These are phyloP conservation scores for Amesomyces nigricolor DNA, from an alignment of 2,329 filamentous ascomycete species.

Conservation along the genomic window DNA sequence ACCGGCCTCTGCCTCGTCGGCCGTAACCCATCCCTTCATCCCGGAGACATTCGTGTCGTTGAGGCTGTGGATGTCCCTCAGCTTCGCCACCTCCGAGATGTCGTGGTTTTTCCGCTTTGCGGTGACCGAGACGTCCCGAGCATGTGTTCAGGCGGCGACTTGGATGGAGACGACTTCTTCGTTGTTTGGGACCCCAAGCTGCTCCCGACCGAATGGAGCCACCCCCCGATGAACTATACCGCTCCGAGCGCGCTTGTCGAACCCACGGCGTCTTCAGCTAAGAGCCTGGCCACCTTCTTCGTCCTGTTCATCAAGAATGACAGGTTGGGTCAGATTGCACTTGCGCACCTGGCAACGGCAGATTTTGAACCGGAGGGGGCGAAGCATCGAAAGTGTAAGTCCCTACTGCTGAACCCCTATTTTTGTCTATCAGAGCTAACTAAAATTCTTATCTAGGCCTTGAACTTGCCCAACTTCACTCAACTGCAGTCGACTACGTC, in stretches of 20 bases:
- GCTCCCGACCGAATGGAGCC: slow-evolving; percentile 60
- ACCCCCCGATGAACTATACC: slow-evolving; percentile 71
- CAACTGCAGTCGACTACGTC: slow-evolving; percentile 86
- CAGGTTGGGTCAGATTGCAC: slow-evolving; percentile 70
- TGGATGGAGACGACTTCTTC: slow-evolving; percentile 94
- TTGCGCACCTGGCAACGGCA: slow-evolving; percentile 71
- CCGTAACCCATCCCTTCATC: slow-evolving; percentile 88
- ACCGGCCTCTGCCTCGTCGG: slow-evolving; percentile 76
- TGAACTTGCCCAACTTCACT: slow-evolving; percentile 63
- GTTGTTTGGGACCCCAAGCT: slow-evolving; percentile 83
- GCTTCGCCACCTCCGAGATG: slow-evolving; percentile 74
- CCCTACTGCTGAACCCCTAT: neutral
- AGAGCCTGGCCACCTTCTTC: slow-evolving; percentile 79
- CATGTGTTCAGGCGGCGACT: slow-evolving; percentile 93
- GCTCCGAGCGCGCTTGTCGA: slow-evolving; percentile 51
- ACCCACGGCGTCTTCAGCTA: slow-evolving; percentile 58
- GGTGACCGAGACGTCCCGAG: slow-evolving; percentile 81
- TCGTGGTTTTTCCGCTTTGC: slow-evolving; percentile 78
- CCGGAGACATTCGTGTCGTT: slow-evolving; percentile 85
- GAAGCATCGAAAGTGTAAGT: slow-evolving; percentile 57
- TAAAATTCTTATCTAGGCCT: slow-evolving; percentile 5
- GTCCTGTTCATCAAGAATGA: slow-evolving; percentile 92
- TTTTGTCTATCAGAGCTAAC: neutral
- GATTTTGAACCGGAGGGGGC: slow-evolving; percentile 61
- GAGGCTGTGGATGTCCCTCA: slow-evolving; percentile 68